Conservation (phyloP, 164 flowering plant genomes). For the Chimonanthus praecox region DNA sequence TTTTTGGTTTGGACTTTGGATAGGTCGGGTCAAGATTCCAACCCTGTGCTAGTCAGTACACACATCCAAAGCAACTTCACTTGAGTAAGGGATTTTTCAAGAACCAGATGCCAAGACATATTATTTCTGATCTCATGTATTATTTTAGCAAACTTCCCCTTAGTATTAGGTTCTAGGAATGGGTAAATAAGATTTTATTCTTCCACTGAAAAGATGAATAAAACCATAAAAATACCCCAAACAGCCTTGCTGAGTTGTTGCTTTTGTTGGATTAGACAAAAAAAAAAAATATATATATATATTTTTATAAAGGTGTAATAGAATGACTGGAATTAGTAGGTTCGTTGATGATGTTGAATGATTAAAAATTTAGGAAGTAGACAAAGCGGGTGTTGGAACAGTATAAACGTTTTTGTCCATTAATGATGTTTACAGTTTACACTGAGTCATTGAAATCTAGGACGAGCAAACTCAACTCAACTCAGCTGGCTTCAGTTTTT, state of each 20-base stretch:
- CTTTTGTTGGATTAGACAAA: not conserved
- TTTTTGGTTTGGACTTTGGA: no score
- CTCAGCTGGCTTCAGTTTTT: no score
- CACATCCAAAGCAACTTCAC: not conserved
- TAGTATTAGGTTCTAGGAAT: not conserved
- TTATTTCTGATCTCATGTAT: not conserved
- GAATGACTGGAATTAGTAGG: not conserved
- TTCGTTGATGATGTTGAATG: not conserved
- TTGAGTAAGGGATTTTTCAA: not conserved
- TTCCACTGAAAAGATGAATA: not conserved
- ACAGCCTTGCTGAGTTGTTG: not conserved
- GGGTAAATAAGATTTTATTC: not conserved
- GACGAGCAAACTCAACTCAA: no score
- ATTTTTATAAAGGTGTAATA: not conserved
- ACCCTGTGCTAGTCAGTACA: no score
- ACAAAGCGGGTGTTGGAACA: not conserved
- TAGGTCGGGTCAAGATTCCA: no score
- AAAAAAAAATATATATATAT: no score
- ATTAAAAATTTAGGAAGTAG: not conserved
- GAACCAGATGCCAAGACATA: slow-evolving; percentile 20
- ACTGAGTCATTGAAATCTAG: no score
- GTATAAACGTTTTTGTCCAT: no score
- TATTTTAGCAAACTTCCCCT: not conserved
- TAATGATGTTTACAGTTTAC: no score
- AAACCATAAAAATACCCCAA: not conserved